Base-by-base conservation (phyloP, 2,329 filamentous ascomycete species). In the Diaporthe amygdali region DNA sequence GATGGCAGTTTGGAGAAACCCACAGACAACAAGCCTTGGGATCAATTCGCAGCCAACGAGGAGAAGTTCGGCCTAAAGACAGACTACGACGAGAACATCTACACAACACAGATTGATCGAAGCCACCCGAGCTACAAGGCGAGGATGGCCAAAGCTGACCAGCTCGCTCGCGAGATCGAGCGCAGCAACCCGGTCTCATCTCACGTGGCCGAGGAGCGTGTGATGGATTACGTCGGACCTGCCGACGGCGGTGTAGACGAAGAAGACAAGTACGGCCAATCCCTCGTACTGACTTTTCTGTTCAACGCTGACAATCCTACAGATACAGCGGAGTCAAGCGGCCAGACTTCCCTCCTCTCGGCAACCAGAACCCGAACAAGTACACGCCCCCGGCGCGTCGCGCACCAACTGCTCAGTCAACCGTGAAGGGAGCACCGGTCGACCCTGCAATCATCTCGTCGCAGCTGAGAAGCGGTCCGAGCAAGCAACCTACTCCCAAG, bases 11-110 rank as follows among this genome's bases (percentile, higher is more conserved):
- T 98, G 30, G 94, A 96, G 77, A 89, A 84, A 64, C 76, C 86
- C 2, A 76, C 54, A 51, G 69, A 73, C 59, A 67, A 51, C 54
- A 72, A 72, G 44, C 67, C 66, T 10, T 99, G 96, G 96, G 96
- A 99, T 80, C 96, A 99, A 81, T 99, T 99, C 78, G 93, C 94
- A 71, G 92, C 89, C 74, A 98, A 98, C 78, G 94, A 97, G 82
- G 88, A 91, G 69, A 90, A 94, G 37, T 98, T 97, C 78, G 96
- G 96, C 44, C 84, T 97, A 47, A 94, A 91, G 81, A 96, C 93
- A 66, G 94, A 95, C 77, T 99, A 98, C 79, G 91, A 98, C 78
- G 96, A 98, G 82, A 95, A 94, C 76, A 90, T 96, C 52, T 99
- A 99, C 83, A 99, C 96, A 1, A 99, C 96, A 12, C 84, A 90